A percentile compares a stretch with the other conserved stretches of the same genome.
Conservation (phyloP, 345 rosid genomes). For the Orychophragmus violaceus region DNA sequence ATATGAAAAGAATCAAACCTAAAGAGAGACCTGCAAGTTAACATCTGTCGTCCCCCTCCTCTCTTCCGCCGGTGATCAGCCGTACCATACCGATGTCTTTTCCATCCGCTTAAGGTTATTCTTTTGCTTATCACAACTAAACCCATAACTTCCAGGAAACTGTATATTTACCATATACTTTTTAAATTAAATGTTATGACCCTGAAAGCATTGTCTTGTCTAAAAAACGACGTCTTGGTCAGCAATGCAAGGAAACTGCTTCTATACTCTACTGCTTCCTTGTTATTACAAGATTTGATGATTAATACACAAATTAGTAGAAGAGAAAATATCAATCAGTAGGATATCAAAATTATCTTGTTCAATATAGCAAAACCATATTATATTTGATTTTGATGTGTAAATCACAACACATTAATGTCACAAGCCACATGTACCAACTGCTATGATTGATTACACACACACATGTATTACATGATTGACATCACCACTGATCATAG, state of each 20-base stretch:
- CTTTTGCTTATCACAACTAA: slow-evolving; percentile 7
- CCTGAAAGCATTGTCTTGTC: slow-evolving; percentile 11
- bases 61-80: slow-evolving; percentile 10
- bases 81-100: neutral
- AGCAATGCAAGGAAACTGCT: too few relatives aligned
- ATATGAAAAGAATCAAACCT: slow-evolving; percentile 7
- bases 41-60: slow-evolving; percentile 8
- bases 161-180: neutral
- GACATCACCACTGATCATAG: slow-evolving; percentile 11
- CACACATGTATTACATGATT: neutral
- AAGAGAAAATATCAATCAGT: neutral
- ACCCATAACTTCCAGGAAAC: neutral
- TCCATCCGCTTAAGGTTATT: neutral
- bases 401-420: neutral
- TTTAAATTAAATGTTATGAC: neutral
- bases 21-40: slow-evolving; percentile 16
- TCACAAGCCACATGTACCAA: neutral
- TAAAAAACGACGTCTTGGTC: too few relatives aligned
- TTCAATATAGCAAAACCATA: neutral
- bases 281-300: neutral
- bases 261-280: too few relatives aligned
- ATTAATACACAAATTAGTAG: neutral
- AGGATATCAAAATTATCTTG: neutral
- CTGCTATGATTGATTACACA: neutral
- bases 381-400: neutral